Base-by-base conservation (phyloP, 2,329 filamentous ascomycete genomes). In the Elsinoe necatrix region DNA sequence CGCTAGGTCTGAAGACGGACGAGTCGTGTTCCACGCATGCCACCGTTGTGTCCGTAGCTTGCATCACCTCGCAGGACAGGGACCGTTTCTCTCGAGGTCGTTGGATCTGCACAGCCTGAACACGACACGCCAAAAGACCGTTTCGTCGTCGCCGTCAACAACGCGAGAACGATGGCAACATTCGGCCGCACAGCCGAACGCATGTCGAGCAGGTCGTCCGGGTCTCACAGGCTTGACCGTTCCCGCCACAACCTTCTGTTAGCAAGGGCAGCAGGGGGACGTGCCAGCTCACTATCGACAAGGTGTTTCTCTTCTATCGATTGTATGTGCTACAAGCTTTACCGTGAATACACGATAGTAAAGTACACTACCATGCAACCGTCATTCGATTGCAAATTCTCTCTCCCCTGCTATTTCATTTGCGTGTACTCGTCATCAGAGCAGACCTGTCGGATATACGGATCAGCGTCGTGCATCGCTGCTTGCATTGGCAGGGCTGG, bases 251-350 rank as follows among this genome's bases (percentile, higher is more conserved):
- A 31, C 23, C 25, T 34, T 50, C 45, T 31, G 45, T 20, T 11
- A 31, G 23, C 27, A 18, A 31, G 29, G 48, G 29, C 31, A 18
- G 41, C 27, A 29, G 27, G 14, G 39, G 39, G 16, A 42, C 39
- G 47, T 51, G 47, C 47, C 16, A 37, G 16, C 18, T 29, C 29
- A 52, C 48, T 52, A 52, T 52, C 48, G 48, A 52, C 45, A 34
- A 12, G 16, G 31, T 52, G 48, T 52, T 52, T 52, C 48, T 52
- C 48, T 37, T 52, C 48, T 52, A 52, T 52, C 48, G 48, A 52
- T 52, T 52, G 11, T 35, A 21, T 34, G 16, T 21, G 18, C 20
- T 23, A 52, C 48, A 52, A 52, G 48, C 48, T 52, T 52, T 52
- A 39, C 34, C 48, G 34, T 52, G 31, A 25, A 12, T 39, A 52